These are phyloP conservation scores for Talaromyces pinophilus DNA, from an alignment of 2,329 filamentous ascomycete genomes.

Conservation along the genomic window DNA sequence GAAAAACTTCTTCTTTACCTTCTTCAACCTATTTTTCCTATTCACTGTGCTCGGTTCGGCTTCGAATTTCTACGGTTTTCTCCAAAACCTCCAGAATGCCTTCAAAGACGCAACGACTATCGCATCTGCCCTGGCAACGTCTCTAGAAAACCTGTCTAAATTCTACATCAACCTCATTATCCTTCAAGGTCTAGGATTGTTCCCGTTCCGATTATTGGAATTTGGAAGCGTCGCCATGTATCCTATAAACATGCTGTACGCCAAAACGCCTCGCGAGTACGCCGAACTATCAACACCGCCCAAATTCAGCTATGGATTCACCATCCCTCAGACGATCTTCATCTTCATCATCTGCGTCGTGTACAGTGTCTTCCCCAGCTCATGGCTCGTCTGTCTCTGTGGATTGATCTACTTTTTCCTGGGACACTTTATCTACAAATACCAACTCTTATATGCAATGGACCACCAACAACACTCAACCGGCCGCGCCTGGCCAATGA, in stretches of 20 bases:
- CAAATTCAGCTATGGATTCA: slow-evolving; percentile 93
- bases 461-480: slow-evolving; percentile 91
- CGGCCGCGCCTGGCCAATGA: slow-evolving; percentile 92
- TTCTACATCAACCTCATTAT: slow-evolving; percentile 97
- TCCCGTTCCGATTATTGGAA: slow-evolving; percentile 88
- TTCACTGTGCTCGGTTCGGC: slow-evolving; percentile 87
- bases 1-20: slow-evolving; percentile 99
- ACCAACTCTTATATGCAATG: slow-evolving; percentile 97
- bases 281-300: slow-evolving; percentile 79
- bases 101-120: slow-evolving; percentile 78
- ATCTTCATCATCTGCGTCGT: slow-evolving; percentile 95
- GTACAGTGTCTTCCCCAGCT: slow-evolving; percentile 81
- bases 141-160: slow-evolving; percentile 70
- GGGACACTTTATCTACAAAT: slow-evolving; percentile 91
- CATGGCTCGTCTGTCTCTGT: slow-evolving; percentile 77
- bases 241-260: slow-evolving; percentile 73
- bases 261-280: slow-evolving; percentile 87
- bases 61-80: slow-evolving; percentile 68
- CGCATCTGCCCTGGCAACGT: slow-evolving; percentile 71
- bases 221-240: slow-evolving; percentile 84
- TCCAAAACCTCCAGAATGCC: slow-evolving; percentile 66
- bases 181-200: slow-evolving; percentile 87
- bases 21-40: slow-evolving; percentile 97
- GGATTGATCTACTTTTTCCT: slow-evolving; percentile 66
- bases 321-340: slow-evolving; percentile 85